Evolutionary conservation across 2,329 filamentous ascomycete species (phyloP).

Genomic region (Fulvia fulva): DNA sequence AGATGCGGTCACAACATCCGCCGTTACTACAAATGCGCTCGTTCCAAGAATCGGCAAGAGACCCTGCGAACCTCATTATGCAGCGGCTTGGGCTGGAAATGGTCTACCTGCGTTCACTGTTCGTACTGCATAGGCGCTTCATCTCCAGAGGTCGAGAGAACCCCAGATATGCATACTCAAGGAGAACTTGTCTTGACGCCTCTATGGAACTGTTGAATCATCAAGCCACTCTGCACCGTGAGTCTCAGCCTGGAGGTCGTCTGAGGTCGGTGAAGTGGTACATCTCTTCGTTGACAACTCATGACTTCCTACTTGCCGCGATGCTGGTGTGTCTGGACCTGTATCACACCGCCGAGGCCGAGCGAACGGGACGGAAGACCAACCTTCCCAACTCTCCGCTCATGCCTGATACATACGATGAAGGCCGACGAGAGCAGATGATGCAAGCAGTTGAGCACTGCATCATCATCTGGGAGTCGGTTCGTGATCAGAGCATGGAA

Average conservation of each 20-base stretch:
- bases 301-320: slow-evolving; percentile 80
- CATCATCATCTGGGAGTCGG: slow-evolving; percentile 72
- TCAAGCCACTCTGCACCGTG: slow-evolving; percentile 69
- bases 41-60: slow-evolving; percentile 68
- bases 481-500: slow-evolving; percentile 77
- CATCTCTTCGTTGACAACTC: slow-evolving; percentile 72
- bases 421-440: slow-evolving; percentile 64
- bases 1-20: slow-evolving; percentile 63
- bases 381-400: slow-evolving; percentile 23
- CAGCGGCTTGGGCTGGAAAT: slow-evolving; percentile 81
- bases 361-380: slow-evolving; percentile 35
- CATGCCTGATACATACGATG: slow-evolving; percentile 39
- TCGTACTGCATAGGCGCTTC: slow-evolving; percentile 84
- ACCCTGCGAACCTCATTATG: slow-evolving; percentile 67
- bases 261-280: slow-evolving; percentile 73
- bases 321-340: slow-evolving; percentile 82
- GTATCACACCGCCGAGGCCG: slow-evolving; percentile 59
- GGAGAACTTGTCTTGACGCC: slow-evolving; percentile 79
- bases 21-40: slow-evolving; percentile 73
- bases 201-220: slow-evolving; percentile 77
- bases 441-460: slow-evolving; percentile 68
- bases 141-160: slow-evolving; percentile 74
- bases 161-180: slow-evolving; percentile 76
- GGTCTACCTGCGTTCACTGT: slow-evolving; percentile 82
- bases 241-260: slow-evolving; percentile 68